phyloP scores from a whole-genome alignment of 1,284 basidiomycete genomes.

The Anthracocystis walkeri region DNA sequence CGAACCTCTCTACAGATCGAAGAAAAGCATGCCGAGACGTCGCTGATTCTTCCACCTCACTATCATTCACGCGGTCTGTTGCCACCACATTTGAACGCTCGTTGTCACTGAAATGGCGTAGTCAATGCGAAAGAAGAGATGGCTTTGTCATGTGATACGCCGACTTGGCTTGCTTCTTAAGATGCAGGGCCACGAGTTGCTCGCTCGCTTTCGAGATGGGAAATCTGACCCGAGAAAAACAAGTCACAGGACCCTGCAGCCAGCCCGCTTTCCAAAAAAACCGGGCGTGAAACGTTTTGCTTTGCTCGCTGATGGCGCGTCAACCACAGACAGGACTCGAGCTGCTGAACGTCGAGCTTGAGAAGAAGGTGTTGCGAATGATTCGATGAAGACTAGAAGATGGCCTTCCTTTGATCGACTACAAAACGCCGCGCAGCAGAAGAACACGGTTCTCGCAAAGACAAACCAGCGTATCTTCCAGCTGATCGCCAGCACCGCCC shows the following conservation, averaged over 20 bases:
- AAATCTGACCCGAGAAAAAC: background rate
- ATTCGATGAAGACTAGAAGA: background rate
- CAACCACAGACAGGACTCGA: background rate
- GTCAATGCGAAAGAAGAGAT: background rate
- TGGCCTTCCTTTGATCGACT: background rate
- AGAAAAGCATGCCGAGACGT: background rate
- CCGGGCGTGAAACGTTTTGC: background rate
- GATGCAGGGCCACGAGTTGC: background rate
- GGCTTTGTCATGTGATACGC: slow-evolving; percentile 1
- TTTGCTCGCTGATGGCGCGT: no score
- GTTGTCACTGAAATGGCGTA: background rate
- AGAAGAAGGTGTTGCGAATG: background rate
- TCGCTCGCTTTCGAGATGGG: no score
- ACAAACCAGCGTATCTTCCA: slow-evolving; percentile 33
- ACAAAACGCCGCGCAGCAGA: slow-evolving; percentile 38
- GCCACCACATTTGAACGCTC: background rate
- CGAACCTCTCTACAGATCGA: slow-evolving; percentile 2
- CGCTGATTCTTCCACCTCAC: background rate
- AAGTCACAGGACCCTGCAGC: slow-evolving; percentile 39
- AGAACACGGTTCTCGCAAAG: slow-evolving; percentile 45
- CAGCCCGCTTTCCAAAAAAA: no score
- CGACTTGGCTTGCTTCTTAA: background rate
- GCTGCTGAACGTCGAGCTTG: slow-evolving; percentile 1
- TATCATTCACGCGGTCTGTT: background rate
- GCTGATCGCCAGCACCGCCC: background rate